Conservation (phyloP, 352 stramenopile species). For the Plasmopara muralis region DNA sequence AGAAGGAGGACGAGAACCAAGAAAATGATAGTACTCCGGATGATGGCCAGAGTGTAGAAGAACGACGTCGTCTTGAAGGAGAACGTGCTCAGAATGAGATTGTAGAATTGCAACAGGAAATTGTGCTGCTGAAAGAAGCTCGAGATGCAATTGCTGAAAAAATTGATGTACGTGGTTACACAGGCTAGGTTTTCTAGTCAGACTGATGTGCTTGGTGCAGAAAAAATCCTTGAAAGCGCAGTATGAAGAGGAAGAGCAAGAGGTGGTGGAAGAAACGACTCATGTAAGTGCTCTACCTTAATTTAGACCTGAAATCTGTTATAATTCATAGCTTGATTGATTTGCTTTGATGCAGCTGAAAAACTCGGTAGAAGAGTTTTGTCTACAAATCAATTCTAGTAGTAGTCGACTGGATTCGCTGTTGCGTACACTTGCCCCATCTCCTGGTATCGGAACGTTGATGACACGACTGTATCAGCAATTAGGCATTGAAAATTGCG, state of each 20-base stretch:
- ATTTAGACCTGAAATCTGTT: not conserved
- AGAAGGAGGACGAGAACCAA: constrained; percentile 24
- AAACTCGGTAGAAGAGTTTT: constrained; percentile 38
- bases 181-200: not conserved
- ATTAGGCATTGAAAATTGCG: constrained; percentile 30
- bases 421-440: constrained; percentile 51
- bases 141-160: constrained; percentile 42
- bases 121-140: constrained; percentile 46
- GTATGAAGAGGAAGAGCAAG: constrained; percentile 54
- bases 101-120: constrained; percentile 48
- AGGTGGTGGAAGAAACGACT: constrained; percentile 49
- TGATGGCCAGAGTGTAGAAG: constrained; percentile 25
- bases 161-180: constrained; percentile 27
- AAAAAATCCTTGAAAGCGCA: constrained; percentile 55
- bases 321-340: no score
- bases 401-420: constrained; percentile 53
- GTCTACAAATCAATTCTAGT: constrained; percentile 51
- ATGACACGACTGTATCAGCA: constrained; percentile 76
- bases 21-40: constrained; percentile 17
- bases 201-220: constrained; percentile 11
- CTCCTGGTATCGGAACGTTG: constrained; percentile 51
- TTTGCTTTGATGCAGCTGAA: constrained; percentile 30
- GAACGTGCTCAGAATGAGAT: constrained; percentile 45
- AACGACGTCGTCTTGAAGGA: constrained; percentile 25
- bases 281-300: constrained; percentile 30